Percentiles rank a stretch among this genome's conserved stretches.
These are phyloP conservation scores for Exophiala viscosa DNA, from an alignment of 2,329 filamentous ascomycete species.

Conservation along the genomic window DNA sequence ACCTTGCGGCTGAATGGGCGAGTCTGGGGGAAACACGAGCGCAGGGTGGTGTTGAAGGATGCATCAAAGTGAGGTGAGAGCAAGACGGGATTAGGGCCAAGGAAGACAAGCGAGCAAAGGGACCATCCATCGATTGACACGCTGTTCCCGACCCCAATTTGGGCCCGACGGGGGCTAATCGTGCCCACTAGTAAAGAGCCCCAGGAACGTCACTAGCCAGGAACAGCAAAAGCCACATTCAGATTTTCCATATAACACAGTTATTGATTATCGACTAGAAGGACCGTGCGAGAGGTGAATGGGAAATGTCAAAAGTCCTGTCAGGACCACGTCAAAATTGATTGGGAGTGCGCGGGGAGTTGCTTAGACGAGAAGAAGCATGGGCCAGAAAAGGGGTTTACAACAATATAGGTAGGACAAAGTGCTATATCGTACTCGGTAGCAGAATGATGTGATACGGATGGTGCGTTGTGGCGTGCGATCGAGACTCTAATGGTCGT, in stretches of 20 bases:
- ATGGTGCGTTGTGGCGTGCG: neutral
- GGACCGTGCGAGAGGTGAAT: neutral
- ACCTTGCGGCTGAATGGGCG: slow-evolving; percentile 16
- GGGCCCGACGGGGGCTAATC: slow-evolving; percentile 6
- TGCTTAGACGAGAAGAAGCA: neutral
- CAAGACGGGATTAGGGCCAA: neutral
- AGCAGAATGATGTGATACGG: neutral
- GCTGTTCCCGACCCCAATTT: slow-evolving; percentile 2
- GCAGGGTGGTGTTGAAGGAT: neutral
- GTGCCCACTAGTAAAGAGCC: neutral
- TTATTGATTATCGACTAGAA: too few species aligned
- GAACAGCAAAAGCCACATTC: too few species aligned
- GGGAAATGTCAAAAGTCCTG: neutral
- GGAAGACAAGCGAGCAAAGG: neutral
- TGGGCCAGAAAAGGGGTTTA: too few species aligned
- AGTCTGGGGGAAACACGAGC: slow-evolving; percentile 1
- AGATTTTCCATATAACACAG: too few species aligned
- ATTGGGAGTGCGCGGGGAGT: neutral
- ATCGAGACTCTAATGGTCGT: neutral
- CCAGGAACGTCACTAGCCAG: too few species aligned
- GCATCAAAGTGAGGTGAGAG: neutral
- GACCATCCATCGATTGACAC: slow-evolving; percentile 15
- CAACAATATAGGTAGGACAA: too few species aligned
- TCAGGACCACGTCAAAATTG: neutral
- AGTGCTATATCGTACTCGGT: too few species aligned